Base-by-base conservation (phyloP, 306 rosid species). In the Citrullus mucosospermus region DNA sequence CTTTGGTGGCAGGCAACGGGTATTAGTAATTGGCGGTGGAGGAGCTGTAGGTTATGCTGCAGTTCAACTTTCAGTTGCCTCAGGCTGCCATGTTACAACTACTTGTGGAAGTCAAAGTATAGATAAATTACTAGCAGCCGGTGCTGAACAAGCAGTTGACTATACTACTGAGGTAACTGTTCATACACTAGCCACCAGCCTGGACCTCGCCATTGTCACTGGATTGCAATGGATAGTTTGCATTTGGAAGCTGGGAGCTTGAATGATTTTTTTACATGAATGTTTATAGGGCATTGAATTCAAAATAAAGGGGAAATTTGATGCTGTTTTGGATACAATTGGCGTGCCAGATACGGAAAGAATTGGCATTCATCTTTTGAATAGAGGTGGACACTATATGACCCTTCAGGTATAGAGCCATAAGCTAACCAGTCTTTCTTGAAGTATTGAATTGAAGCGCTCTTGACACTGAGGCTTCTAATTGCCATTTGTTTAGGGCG, bases 1-100 rank as follows among this genome's bases (percentile, higher is more conserved):
- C 63, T 66, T 77, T 79, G 67, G 82, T 60, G 80, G 80, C 86
- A 92, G 97, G 80, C 96, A 95, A 89, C 88, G 93, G 83, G 58
- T 95, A 73, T 84, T 95, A 86, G 89, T 95, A 68, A 88, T 92
- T 77, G 99, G 97, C 30, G 99, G 99, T 60, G 96, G 99, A 83
- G 99, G 99, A 84, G 99, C 99, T 55, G 97, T 95, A 59, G 99
- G 99, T 39, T 88, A 87, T 81, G 16, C 91, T 66, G 97, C 96
- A 68, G 85, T 91, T 84, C 99, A 95, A 90, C 85, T 95, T 82
- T 88, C 97, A 62, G 90, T 91, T 51, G 99, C 91, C 28, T 80
- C 86, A 70, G 93, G 96, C 65, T 95, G 99, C 89, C 81, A 75
- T 80, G 97, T 92, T 50, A 80, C 92, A 68, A 88, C 97, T 81